Evolutionary conservation across 805 yeast genomes (phyloP).

Genomic region (Saturnispora silvae): DNA sequence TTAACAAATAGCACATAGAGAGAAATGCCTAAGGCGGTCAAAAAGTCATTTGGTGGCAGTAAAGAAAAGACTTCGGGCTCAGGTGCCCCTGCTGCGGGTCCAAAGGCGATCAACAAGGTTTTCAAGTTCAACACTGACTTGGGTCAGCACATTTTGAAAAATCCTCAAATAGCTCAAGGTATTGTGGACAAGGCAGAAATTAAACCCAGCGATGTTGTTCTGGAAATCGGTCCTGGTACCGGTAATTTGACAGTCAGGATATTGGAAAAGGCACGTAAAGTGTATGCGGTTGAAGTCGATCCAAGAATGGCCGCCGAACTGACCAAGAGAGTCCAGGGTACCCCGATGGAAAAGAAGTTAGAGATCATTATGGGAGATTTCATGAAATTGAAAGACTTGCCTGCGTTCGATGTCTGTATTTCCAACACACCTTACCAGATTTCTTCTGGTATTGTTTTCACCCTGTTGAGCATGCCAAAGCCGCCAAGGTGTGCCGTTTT

Average conservation of each 20-base stretch:
- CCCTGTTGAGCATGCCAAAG: constrained; percentile 75
- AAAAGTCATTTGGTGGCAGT: constrained; percentile 42
- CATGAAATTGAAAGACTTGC: constrained; percentile 80
- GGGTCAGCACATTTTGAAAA: constrained; percentile 94
- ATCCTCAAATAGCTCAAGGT: constrained; percentile 95
- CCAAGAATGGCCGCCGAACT: constrained; percentile 99
- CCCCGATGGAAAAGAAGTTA: constrained; percentile 83
- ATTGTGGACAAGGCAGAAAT: constrained; percentile 94
- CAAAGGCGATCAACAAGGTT: constrained; percentile 66
- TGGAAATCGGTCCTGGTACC: constrained; percentile 99
- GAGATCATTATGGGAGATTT: constrained; percentile 92
- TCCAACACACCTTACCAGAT: constrained; percentile 97
- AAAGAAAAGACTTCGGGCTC: neutral
- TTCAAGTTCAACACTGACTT: constrained; percentile 94
- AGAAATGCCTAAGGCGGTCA: constrained; percentile 52
- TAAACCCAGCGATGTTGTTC: constrained; percentile 82
- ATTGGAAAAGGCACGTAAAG: constrained; percentile 83
- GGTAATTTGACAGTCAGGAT: constrained; percentile 94
- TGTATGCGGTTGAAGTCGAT: constrained; percentile 96
- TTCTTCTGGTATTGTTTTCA: constrained; percentile 92
- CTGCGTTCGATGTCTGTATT: constrained; percentile 91
- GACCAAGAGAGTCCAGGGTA: constrained; percentile 94
- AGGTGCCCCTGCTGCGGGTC: constrained; percentile 34
- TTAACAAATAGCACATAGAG: too few relatives aligned
- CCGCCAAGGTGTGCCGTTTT: constrained; percentile 93